phyloP scores from a whole-genome alignment of 768 basidiomycete genomes.

The Trichaptum fuscoviolaceum region DNA sequence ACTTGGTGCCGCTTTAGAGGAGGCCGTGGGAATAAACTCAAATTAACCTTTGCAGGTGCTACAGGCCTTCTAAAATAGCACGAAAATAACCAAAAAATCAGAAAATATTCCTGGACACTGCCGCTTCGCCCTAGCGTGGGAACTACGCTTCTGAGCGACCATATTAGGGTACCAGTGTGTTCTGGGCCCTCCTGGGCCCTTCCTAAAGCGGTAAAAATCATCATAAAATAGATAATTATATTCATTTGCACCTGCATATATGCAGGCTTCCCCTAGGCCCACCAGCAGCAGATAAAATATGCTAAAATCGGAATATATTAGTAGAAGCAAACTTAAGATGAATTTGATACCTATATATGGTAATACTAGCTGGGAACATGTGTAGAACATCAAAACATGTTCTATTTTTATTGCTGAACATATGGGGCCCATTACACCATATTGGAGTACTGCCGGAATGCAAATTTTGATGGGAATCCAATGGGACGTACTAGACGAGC shows the following conservation, averaged over 20 bases:
- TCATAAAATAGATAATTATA: neutral
- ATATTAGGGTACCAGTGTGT: neutral
- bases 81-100: neutral
- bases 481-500: too few relatives aligned
- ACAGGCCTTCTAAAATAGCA: neutral
- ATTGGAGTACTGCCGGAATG: neutral
- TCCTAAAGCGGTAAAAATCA: neutral
- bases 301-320: neutral
- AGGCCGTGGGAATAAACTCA: neutral
- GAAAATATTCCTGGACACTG: neutral
- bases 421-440: neutral
- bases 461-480: neutral
- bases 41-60: neutral
- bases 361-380: neutral
- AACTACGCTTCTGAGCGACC: neutral
- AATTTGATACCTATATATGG: neutral
- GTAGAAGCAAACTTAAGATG: neutral
- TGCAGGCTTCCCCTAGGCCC: neutral
- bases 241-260: neutral
- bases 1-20: neutral
- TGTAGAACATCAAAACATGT: neutral
- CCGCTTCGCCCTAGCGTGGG: neutral
- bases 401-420: neutral
- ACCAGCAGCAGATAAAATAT: neutral
- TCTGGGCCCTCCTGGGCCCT: neutral